These are phyloP conservation scores for Kodamaea anthophila DNA, from an alignment of 1,139 yeast species.

Conservation along the genomic window DNA sequence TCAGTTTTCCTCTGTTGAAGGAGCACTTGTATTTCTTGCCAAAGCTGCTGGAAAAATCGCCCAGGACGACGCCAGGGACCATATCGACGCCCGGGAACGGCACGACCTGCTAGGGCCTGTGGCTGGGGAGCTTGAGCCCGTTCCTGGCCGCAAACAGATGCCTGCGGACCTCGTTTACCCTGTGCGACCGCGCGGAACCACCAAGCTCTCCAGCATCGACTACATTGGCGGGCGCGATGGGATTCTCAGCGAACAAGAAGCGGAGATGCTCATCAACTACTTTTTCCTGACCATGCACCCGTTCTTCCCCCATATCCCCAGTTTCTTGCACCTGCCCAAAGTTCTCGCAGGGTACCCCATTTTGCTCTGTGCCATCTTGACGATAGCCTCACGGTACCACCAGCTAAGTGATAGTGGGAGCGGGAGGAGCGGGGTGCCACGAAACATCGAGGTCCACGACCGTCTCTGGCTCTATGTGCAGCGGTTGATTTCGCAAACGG, in stretches of 20 bases:
- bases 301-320: slow-evolving; percentile 81
- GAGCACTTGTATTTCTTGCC: slow-evolving; percentile 65
- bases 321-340: slow-evolving; percentile 60
- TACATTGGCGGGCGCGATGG: slow-evolving; percentile 55
- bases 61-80: slow-evolving; percentile 57
- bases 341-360: slow-evolving; percentile 75
- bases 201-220: slow-evolving; percentile 51
- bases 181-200: slow-evolving; percentile 51
- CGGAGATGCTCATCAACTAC: slow-evolving; percentile 52
- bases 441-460: slow-evolving; percentile 65
- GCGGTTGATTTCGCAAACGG: slow-evolving; percentile 73
- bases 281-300: slow-evolving; percentile 83
- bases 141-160: slow-evolving; percentile 22
- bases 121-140: slow-evolving; percentile 1
- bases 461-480: slow-evolving; percentile 82
- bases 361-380: slow-evolving; percentile 69
- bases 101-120: slow-evolving; percentile 40
- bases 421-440: slow-evolving; percentile 26
- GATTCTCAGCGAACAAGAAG: slow-evolving; percentile 63
- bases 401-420: slow-evolving; percentile 37
- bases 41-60: slow-evolving; percentile 73
- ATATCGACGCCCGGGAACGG: slow-evolving; percentile 57
- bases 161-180: slow-evolving; percentile 45
- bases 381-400: slow-evolving; percentile 74
- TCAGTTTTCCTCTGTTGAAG: slow-evolving; percentile 47